Evolutionary conservation across 2,329 filamentous ascomycete genomes (phyloP).

Genomic region (Phialophora tarda): DNA sequence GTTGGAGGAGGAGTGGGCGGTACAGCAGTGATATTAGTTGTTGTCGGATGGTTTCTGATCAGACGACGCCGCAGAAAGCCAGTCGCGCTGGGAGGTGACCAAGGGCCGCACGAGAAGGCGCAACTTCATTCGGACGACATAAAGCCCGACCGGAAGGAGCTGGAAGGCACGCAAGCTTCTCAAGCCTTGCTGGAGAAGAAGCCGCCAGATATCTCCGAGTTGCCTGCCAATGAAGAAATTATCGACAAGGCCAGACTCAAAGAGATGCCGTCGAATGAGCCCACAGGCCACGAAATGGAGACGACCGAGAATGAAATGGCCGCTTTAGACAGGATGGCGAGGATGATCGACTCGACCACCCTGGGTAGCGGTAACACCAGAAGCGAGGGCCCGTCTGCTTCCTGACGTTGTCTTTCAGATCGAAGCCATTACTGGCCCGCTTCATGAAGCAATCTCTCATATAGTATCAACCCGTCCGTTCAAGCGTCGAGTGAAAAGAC

Average conservation of each 20-base stretch:
- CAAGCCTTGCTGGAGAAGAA: background rate
- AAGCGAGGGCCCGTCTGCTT: background rate
- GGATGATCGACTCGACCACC: conserved; percentile 13
- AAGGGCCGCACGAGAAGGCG: background rate
- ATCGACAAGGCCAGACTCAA: background rate
- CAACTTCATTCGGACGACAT: conserved; percentile 5
- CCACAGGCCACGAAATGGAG: conserved; percentile 10
- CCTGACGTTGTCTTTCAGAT: background rate
- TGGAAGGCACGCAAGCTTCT: background rate
- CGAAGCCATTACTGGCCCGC: no score
- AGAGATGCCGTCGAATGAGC: conserved; percentile 12
- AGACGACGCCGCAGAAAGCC: background rate
- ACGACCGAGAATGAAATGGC: conserved; percentile 15
- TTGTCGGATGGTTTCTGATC: background rate
- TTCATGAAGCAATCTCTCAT: background rate
- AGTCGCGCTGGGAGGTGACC: background rate
- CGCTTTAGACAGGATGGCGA: conserved; percentile 2
- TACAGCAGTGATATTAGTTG: background rate
- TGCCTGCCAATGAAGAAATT: background rate
- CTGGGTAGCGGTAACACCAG: conserved; percentile 2
- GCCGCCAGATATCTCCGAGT: background rate
- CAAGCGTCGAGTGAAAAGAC: no score
- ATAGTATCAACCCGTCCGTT: no score
- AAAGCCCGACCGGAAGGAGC: conserved; percentile 1
- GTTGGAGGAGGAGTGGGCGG: conserved; percentile 1